A percentile compares a stretch with the other conserved stretches of the same genome.
Conservation (phyloP, 169 alveolate genomes). For the Plasmodium adleri region DNA sequence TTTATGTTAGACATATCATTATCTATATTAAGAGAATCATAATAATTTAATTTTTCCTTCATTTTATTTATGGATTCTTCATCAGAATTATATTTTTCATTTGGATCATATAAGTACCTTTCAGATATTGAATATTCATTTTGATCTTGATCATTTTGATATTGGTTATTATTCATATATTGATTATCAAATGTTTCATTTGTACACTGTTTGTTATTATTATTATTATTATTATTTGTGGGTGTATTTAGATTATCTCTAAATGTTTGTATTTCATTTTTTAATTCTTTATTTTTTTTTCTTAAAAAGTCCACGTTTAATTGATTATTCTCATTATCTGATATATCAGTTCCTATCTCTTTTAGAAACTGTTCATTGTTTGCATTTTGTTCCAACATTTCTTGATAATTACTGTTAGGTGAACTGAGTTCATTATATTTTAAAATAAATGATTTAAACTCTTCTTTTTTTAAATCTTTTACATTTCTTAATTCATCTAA, state of each 20-base stretch:
- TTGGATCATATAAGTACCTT: background rate
- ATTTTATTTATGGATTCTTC: too few species aligned
- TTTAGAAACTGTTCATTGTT: slow-evolving; percentile 28
- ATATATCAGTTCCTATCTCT: slow-evolving; percentile 17
- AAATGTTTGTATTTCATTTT: slow-evolving; percentile 35
- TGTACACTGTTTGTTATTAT: too few species aligned
- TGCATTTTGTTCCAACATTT: slow-evolving; percentile 48
- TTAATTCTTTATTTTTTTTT: slow-evolving; percentile 41
- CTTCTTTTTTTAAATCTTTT: slow-evolving; percentile 30
- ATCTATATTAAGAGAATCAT: slow-evolving; percentile 9
- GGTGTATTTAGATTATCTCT: background rate
- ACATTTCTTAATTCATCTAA: slow-evolving; percentile 29
- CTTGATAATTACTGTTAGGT: slow-evolving; percentile 45
- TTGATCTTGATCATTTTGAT: background rate
- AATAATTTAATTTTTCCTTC: background rate
- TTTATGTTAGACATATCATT: background rate
- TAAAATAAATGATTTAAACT: slow-evolving; percentile 25
- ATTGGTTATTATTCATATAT: too few species aligned
- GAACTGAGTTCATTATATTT: slow-evolving; percentile 44
- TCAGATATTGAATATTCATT: background rate
- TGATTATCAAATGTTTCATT: too few species aligned
- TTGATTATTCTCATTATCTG: background rate
- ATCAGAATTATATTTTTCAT: background rate
- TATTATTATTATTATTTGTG: too few species aligned
- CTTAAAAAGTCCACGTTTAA: slow-evolving; percentile 8